Conservation (phyloP, 2,329 filamentous ascomycete species). For the Lasiodiplodia hormozganensis region DNA sequence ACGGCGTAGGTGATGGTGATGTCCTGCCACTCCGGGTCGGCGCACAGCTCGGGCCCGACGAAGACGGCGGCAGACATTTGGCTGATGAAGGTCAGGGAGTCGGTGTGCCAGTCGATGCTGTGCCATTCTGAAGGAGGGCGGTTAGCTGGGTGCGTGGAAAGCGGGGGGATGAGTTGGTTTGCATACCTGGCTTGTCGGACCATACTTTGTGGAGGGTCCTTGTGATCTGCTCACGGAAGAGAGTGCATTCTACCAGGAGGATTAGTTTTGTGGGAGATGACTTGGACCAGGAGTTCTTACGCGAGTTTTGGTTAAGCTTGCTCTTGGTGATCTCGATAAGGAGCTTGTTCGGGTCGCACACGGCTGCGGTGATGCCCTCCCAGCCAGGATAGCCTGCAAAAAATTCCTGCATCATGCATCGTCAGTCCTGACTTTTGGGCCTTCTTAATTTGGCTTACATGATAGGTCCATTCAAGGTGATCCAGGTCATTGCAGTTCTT, state of each 20-base stretch:
- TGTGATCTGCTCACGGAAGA: not conserved
- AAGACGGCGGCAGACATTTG: slow-evolving; percentile 18
- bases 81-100: not conserved
- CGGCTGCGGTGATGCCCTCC: slow-evolving; percentile 7
- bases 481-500: slow-evolving; percentile 22
- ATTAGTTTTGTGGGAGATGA: not conserved
- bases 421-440: not conserved
- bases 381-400: slow-evolving; percentile 17
- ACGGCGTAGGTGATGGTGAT: slow-evolving; percentile 44
- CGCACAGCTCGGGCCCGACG: slow-evolving; percentile 38
- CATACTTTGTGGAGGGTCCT: not conserved
- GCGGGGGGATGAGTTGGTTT: not conserved
- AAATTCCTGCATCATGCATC: slow-evolving; percentile 1
- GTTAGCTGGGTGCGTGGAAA: not conserved
- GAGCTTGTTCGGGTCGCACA: not conserved
- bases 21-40: slow-evolving; percentile 49
- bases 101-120: slow-evolving; percentile 9
- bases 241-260: not conserved
- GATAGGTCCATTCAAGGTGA: not conserved
- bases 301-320: slow-evolving; percentile 19
- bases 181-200: not conserved
- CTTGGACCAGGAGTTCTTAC: not conserved
- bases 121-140: not conserved
- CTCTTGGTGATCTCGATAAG: slow-evolving; percentile 5
- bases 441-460: not conserved